These are phyloP conservation scores for Fusarium nanum DNA, from an alignment of 2,329 filamentous ascomycete genomes.

Conservation along the genomic window DNA sequence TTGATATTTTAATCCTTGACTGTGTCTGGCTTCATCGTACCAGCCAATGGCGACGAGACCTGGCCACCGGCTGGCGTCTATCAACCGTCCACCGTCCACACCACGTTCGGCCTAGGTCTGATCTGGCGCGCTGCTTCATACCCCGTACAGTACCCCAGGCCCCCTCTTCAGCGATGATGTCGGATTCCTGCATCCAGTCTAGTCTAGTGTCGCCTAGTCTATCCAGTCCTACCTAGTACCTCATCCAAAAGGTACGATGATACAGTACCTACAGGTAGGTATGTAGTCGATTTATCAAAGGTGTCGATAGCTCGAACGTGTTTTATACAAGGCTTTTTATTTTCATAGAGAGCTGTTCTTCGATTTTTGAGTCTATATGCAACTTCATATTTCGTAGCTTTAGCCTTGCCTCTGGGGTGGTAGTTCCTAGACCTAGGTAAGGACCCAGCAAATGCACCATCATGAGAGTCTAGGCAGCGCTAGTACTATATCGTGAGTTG, in stretches of 20 bases:
- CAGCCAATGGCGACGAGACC: constrained; percentile 33
- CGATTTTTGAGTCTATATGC: background rate
- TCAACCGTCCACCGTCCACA: constrained; percentile 42
- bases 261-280: background rate
- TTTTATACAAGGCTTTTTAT: background rate
- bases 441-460: constrained; percentile 34
- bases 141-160: constrained; percentile 10
- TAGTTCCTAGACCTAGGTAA: constrained; percentile 19
- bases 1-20: constrained; percentile 27
- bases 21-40: constrained; percentile 25
- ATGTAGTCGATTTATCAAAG: background rate
- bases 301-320: background rate
- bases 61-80: constrained; percentile 38
- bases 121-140: background rate
- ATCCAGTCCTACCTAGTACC: background rate
- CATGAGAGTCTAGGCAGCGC: constrained; percentile 27
- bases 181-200: background rate
- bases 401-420: constrained; percentile 17
- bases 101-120: constrained; percentile 31
- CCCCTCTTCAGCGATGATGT: constrained; percentile 27
- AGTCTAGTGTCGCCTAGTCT: background rate
- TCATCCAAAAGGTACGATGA: background rate
- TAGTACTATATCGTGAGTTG: constrained; percentile 3
- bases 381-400: constrained; percentile 5
- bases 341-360: background rate